Evolutionary conservation across 169 alveolate genomes (phyloP).

Genomic region (Plasmodium gonderi): DNA sequence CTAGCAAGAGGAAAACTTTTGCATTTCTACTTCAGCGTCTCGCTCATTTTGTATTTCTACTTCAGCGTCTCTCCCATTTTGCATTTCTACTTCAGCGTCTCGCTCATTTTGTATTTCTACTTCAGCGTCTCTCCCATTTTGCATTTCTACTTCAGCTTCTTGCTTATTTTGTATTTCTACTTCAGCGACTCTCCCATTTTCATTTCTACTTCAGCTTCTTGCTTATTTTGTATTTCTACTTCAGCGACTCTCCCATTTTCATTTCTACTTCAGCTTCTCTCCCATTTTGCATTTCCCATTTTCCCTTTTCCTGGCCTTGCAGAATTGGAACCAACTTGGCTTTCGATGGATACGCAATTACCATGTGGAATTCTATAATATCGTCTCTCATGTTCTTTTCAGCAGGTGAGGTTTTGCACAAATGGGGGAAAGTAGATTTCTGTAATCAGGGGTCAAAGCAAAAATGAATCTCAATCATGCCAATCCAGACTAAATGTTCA

Average conservation of each 20-base stretch:
- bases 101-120: too few relatives aligned
- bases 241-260: background rate
- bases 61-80: background rate
- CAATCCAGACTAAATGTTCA: background rate
- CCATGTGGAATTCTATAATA: constrained; percentile 48
- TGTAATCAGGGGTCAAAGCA: too few relatives aligned
- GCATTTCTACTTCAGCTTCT: background rate
- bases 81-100: background rate
- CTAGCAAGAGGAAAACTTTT: background rate
- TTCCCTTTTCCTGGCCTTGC: background rate
- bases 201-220: too few relatives aligned
- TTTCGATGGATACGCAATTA: constrained; percentile 58
- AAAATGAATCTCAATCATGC: too few relatives aligned
- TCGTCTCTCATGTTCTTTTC: constrained; percentile 65
- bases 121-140: background rate
- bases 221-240: too few relatives aligned
- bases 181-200: background rate
- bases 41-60: too few relatives aligned
- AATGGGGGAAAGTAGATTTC: too few relatives aligned
- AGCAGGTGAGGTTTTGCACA: too few relatives aligned
- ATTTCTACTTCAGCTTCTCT: background rate
- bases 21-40: background rate
- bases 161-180: background rate
- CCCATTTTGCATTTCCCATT: background rate
- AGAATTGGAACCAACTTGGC: constrained; percentile 67